Percentiles rank a stretch among this genome's conserved stretches.
Conservation (phyloP, 129 eudicot genomes). For the Flaveria linearis region DNA sequence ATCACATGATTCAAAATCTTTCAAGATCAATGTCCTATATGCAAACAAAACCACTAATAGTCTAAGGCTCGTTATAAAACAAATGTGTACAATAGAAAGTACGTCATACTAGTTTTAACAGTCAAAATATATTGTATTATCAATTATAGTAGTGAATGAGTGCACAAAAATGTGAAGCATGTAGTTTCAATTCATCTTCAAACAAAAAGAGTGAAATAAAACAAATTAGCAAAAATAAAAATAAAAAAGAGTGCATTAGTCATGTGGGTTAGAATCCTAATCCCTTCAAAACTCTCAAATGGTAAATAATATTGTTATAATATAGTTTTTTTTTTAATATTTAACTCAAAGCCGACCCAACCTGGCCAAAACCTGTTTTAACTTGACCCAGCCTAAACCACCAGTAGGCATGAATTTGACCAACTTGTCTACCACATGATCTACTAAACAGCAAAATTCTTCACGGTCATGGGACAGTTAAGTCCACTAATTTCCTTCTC, state of each 20-base stretch:
- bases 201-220: conserved; percentile 1
- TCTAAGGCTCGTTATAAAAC: background rate
- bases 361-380: background rate
- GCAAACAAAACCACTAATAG: background rate
- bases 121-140: background rate
- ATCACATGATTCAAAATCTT: background rate
- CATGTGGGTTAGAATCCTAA: no score
- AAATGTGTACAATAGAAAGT: background rate
- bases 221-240: background rate
- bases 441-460: conserved; percentile 17
- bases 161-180: background rate
- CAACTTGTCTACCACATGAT: conserved; percentile 10
- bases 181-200: background rate
- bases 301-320: background rate
- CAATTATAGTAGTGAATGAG: background rate
- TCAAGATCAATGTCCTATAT: background rate
- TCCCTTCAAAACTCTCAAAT: background rate
- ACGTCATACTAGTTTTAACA: background rate
- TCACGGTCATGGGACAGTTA: conserved; percentile 52
- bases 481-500: conserved; percentile 31
- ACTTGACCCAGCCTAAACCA: background rate
- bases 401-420: background rate
- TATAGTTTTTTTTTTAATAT: background rate
- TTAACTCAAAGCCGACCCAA: background rate
- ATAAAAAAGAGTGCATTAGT: no score